phyloP scores from a whole-genome alignment of 768 basidiomycete species.

The Pleurotus eryngii region DNA sequence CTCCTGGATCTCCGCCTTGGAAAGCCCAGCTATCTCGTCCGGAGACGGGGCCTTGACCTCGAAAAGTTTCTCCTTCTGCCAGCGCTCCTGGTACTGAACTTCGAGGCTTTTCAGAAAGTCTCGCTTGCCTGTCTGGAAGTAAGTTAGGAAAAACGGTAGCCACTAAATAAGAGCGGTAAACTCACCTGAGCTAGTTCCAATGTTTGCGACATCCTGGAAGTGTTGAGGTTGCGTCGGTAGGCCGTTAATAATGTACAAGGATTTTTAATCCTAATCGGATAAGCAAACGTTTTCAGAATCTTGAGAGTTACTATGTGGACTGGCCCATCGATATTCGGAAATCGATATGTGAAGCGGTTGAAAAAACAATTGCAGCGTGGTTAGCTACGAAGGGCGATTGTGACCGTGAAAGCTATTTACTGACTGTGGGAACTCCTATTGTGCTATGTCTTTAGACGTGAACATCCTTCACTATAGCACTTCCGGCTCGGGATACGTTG shows the following conservation, averaged over 20 bases:
- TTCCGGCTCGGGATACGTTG: too few species aligned
- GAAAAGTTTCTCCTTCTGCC: constrained; percentile 77
- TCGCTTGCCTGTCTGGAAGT: constrained; percentile 85
- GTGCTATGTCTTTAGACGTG: background rate
- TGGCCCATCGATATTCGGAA: background rate
- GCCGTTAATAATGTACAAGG: constrained; percentile 30
- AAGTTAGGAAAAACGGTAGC: constrained; percentile 2
- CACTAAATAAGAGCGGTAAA: background rate
- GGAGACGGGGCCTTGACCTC: constrained; percentile 78
- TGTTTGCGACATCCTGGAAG: constrained; percentile 52
- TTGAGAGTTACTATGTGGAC: background rate
- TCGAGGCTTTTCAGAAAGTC: constrained; percentile 84
- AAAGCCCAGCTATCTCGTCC: constrained; percentile 61
- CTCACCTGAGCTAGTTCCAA: constrained; percentile 62
- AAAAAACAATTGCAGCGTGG: background rate
- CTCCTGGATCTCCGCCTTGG: constrained; percentile 61
- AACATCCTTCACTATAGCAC: too few species aligned
- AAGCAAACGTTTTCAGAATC: constrained; percentile 16
- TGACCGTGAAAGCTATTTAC: background rate
- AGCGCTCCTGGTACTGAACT: constrained; percentile 77
- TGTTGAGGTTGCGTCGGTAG: constrained; percentile 13
- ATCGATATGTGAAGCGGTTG: too few species aligned
- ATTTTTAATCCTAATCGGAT: constrained; percentile 29
- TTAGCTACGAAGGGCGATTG: background rate
- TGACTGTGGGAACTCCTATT: background rate